Evolutionary conservation across 345 rosid genomes (phyloP), one percentile per base, ranked within the genome.

Genomic region (Euphorbia tirucalli): DNA sequence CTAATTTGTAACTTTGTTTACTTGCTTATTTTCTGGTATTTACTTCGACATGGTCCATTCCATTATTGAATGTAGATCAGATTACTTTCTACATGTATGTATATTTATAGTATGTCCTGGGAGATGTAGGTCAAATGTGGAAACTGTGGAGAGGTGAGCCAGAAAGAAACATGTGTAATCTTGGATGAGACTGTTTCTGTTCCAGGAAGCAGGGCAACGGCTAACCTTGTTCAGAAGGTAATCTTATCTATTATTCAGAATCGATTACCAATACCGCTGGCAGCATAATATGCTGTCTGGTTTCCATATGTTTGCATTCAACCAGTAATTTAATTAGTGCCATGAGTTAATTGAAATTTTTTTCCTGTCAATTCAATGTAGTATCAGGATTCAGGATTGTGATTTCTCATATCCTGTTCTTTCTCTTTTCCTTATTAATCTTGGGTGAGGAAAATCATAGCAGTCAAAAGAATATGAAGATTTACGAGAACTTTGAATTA

Each of bases 191-290:
- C 85, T 27, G 71, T 88, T 82, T 78, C 89, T 52, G 75, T 84
- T 72, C 82, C 84, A 0, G 72, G 66, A 35, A 81, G 93, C 61
- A 88, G 79, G 79, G 92, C 90, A 74, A 84, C 87, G 49, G 75
- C 89, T 49, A 82, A 94, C 81, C 97, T 94, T n/a, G 80, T 87
- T 68, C 97, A 91, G 83, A 91, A 90, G 93, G 97, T 91, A 78
- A 70, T 44, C 46, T 18, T 68, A 9, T 72, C 0, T 22, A 44
- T 52, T 27, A 41, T 10, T 5, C 11, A 39, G 10, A 7, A 16
- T 24, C 7, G 19, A 19, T 22, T 15, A 41, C 44, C 24, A n/a
- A 27, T 55, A 25, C 16, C n/a, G 76, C 25, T 65, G 65, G 41
- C 30, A 52, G 19, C 0, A 4, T 31, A 19, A 27, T 21, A 14